Conservation (phyloP, 148 eudicot species). For the Rhododendron williamsianum region DNA sequence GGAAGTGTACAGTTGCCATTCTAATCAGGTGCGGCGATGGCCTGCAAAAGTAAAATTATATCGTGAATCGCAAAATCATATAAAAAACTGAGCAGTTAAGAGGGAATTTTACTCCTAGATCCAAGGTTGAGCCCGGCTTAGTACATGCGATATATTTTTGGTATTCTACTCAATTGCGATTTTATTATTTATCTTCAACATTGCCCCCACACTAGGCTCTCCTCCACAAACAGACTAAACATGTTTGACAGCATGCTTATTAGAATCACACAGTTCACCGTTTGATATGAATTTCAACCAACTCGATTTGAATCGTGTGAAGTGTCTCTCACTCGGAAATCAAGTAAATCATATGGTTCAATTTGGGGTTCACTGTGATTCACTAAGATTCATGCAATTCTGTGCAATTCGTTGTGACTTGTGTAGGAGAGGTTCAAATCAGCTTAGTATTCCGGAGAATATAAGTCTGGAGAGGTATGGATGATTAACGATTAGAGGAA, state of each 20-base stretch:
- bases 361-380: neutral
- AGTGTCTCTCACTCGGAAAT: neutral
- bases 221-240: neutral
- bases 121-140: neutral
- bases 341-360: neutral
- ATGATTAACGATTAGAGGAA: neutral
- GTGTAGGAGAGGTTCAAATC: neutral
- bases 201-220: neutral
- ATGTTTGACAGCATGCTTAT: neutral
- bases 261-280: neutral
- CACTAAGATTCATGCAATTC: neutral
- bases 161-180: neutral
- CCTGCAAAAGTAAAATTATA: conserved; percentile 33
- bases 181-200: neutral
- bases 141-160: neutral
- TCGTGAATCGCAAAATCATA: neutral
- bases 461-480: neutral
- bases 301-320: neutral
- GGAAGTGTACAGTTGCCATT: conserved; percentile 50
- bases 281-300: neutral
- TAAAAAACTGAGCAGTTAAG: neutral
- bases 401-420: neutral
- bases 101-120: neutral
- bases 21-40: conserved; percentile 19
- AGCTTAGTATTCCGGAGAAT: neutral